Evolutionary conservation across 2,329 filamentous ascomycete genomes (phyloP), one percentile per base, ranked within the genome.

Genomic region (Aspergillus sp.): DNA sequence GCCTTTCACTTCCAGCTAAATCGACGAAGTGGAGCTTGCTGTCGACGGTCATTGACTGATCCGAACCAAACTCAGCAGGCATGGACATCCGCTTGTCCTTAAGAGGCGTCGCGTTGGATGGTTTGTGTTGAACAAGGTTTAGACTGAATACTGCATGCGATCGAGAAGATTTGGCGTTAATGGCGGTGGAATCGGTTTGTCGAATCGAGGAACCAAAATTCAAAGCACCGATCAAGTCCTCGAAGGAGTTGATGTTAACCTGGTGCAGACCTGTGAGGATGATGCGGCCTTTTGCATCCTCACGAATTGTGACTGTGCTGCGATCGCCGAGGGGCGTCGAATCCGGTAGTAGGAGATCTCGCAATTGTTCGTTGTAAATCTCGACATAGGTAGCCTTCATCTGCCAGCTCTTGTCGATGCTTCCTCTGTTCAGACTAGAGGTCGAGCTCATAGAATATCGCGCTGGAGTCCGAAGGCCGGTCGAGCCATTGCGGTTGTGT

Each of bases 21-120:
- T 98, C 93, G 47, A 98, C 93, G 62, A 98, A 98, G 65, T 98
- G 93, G 40, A 98, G 78, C 69, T 98, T 98, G 81, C 93, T 98
- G 67, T 98, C 93, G 7, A 93, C 86, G 0, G 90, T 96, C 34
- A 97, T 78, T 67, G 80, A 81, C 32, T 66, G 53, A 39, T 77
- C 77, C 30, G 80, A 78, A 8, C 71, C 69, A 33, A 85, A 80
- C 61, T 97, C 93, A 5, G 91, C 62, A 0, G 91, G 90, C 51
- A 94, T 83, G 0, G 93, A 97, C 54, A 86, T 82, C 48, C 91
- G 85, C 70, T 94, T 96, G 52, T 96, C 89, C 28, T 78, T 74
- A 9, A 75, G 75, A 11, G 76, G 69, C 2, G 58, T 49, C n/a
- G 57, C 51, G 12, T 43, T 52, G 2, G 45, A 39, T 66, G 72